These are phyloP conservation scores for Chaetomiaceae sp. DNA, from an alignment of 2,329 filamentous ascomycete genomes.

Conservation along the genomic window DNA sequence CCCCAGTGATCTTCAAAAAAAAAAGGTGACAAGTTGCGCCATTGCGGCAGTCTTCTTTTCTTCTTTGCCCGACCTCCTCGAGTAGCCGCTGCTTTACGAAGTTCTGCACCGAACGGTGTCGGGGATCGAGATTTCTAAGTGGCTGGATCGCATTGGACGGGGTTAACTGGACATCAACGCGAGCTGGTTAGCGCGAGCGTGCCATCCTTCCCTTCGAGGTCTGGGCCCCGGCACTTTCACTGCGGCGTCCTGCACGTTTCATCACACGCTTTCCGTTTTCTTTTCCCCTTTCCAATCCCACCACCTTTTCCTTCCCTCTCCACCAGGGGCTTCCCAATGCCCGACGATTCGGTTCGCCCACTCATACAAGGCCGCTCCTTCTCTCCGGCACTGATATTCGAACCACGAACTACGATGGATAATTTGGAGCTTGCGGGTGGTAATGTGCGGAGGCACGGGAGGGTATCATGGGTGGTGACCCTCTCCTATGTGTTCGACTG, in stretches of 20 bases:
- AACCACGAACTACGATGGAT: slow-evolving; percentile 19
- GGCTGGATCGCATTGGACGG: not conserved
- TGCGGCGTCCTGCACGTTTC: not conserved
- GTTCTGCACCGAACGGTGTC: too few relatives aligned
- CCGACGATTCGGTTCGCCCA: slow-evolving; percentile 26
- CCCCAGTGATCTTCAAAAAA: too few relatives aligned
- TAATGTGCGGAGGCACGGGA: slow-evolving; percentile 23
- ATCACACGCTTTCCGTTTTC: too few relatives aligned
- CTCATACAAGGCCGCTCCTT: slow-evolving; percentile 22
- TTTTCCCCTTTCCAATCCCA: not conserved
- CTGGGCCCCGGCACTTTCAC: slow-evolving; percentile 2
- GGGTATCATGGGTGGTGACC: slow-evolving; percentile 40
- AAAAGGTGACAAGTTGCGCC: too few relatives aligned
- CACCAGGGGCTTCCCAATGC: slow-evolving; percentile 22
- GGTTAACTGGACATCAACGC: too few relatives aligned
- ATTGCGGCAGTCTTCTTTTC: not conserved
- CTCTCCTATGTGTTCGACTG: slow-evolving; percentile 70
- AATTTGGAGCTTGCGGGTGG: slow-evolving; percentile 15
- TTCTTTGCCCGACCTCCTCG: not conserved
- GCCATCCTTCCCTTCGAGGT: slow-evolving; percentile 10
- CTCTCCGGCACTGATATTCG: slow-evolving; percentile 18
- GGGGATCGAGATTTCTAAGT: too few relatives aligned
- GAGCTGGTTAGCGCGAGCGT: slow-evolving; percentile 3
- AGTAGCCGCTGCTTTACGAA: too few relatives aligned
- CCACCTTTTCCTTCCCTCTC: not conserved